Evolutionary conservation across 169 alveolate species (phyloP), one percentile per base, ranked within the genome.

Genomic region (Plasmodium coatneyi): DNA sequence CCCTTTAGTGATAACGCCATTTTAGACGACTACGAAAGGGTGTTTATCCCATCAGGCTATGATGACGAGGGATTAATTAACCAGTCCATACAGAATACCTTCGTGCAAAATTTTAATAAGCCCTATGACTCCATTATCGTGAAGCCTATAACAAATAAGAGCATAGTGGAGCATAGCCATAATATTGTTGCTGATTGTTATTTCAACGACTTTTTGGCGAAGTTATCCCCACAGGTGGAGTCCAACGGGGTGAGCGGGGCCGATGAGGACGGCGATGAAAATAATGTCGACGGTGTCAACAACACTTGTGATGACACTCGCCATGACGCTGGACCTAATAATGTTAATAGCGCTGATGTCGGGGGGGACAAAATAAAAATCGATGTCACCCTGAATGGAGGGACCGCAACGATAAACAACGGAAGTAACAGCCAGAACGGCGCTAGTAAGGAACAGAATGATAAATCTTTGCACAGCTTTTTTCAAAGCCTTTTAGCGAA

Each of bases 11-110:
- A 86, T 25, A 86, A 86, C 1, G 81, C 80, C 30, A 86, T 86
- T 19, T 72, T 86, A 70, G 80, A 86, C 76, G 79, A 78, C n/a
- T 86, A 86, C 41, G 93, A 86, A 70, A 86, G 80, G 66, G 80
- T 76, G 66, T 86, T 86, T 54, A 66, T 86, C 43, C 93, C 93
- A 19, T 86, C 93, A 52, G 93, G 93, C 19, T 86, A 86, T 86
- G 93, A 86, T 52, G 52, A 86, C 70, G 25, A n/a, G 71, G 80
- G 66, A 1, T 86, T 86, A 76, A 86, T 86, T 76, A 86, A 76
- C 43, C 32, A 86, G 43, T 86, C 93, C 7, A 86, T 86, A 14
- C 28, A 72, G 70, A 86, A 86, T 76, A 86, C 93, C 5, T 86
- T 86, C 80, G 93, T 86, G 78, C 46, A 56, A 14, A 86, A 86